phyloP scores from a whole-genome alignment of 257 asterid species.

The Verbena officinalis region DNA sequence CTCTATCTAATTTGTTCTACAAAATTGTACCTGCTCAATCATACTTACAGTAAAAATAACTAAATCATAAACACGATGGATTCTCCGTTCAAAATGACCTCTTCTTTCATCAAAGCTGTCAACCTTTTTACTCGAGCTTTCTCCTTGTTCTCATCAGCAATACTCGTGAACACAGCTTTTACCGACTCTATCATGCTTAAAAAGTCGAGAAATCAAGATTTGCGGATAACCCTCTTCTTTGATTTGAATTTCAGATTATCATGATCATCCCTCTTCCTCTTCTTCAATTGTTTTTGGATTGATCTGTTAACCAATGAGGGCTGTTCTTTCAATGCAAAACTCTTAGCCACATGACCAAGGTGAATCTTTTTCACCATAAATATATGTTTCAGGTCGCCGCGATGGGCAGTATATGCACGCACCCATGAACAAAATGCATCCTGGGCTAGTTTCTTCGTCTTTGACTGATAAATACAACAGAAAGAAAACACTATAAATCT shows the following conservation, averaged over 20 bases:
- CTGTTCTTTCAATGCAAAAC: slow-evolving; percentile 87
- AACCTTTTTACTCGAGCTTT: no score
- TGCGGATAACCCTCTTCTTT: slow-evolving; percentile 53
- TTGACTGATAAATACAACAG: slow-evolving; percentile 51
- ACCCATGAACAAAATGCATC: slow-evolving; percentile 90
- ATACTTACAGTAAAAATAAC: no score
- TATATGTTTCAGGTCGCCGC: slow-evolving; percentile 87
- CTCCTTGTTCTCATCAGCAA: neutral
- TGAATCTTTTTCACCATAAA: slow-evolving; percentile 90
- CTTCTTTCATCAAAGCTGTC: no score
- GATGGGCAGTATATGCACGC: slow-evolving; percentile 92
- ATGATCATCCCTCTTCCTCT: slow-evolving; percentile 71
- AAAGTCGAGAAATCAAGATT: slow-evolving; percentile 23
- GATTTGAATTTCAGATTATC: slow-evolving; percentile 49
- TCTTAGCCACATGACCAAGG: slow-evolving; percentile 86
- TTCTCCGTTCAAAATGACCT: no score
- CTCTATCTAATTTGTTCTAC: no score
- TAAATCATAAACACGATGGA: no score
- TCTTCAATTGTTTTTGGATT: slow-evolving; percentile 66
- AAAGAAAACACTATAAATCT: slow-evolving; percentile 14
- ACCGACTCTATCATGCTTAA: neutral
- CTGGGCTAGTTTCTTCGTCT: slow-evolving; percentile 57
- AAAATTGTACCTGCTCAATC: no score
- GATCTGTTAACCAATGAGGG: slow-evolving; percentile 85
- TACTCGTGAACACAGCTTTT: neutral